phyloP scores from a whole-genome alignment of 352 stramenopile genomes.

The Phytophthora cryptogea region DNA sequence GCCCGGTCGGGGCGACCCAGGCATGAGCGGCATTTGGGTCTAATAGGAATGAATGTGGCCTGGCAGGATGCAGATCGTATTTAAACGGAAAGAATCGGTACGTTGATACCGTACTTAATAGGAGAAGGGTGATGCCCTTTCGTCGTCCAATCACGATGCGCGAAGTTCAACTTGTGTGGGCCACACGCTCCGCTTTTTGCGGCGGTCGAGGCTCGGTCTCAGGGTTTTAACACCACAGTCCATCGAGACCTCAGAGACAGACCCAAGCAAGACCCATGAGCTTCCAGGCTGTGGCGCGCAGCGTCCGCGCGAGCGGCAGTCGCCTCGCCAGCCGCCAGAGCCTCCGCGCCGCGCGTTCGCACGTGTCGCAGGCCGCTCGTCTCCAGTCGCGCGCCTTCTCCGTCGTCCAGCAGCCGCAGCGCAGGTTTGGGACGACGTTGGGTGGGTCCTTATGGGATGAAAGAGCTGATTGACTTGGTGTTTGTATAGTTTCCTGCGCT shows the following conservation, averaged over 20 bases:
- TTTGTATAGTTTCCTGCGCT: slow-evolving; percentile 28
- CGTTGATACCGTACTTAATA: neutral
- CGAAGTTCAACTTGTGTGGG: slow-evolving; percentile 36
- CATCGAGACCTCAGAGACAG: slow-evolving; percentile 16
- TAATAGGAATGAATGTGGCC: too few relatives aligned
- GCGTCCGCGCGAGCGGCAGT: slow-evolving; percentile 38
- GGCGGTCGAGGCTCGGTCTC: slow-evolving; percentile 1
- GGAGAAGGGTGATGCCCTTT: neutral
- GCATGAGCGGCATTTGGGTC: slow-evolving; percentile 62
- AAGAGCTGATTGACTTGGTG: neutral
- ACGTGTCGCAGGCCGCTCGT: slow-evolving; percentile 15
- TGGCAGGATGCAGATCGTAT: neutral
- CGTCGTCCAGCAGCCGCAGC: slow-evolving; percentile 27
- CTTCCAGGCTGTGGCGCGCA: slow-evolving; percentile 53
- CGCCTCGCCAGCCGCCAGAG: slow-evolving; percentile 37
- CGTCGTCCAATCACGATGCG: slow-evolving; percentile 22
- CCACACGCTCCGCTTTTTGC: slow-evolving; percentile 6
- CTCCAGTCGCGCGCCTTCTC: slow-evolving; percentile 37
- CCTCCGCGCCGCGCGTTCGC: slow-evolving; percentile 18
- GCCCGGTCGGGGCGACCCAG: slow-evolving; percentile 59
- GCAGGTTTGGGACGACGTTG: slow-evolving; percentile 23
- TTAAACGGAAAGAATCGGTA: neutral
- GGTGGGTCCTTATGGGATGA: neutral
- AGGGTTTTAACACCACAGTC: slow-evolving; percentile 29
- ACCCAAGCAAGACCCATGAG: slow-evolving; percentile 35